Percentiles rank a stretch among this genome's conserved stretches.
phyloP scores from a whole-genome alignment of 306 rosid genomes.

The Mimosa pudica region DNA sequence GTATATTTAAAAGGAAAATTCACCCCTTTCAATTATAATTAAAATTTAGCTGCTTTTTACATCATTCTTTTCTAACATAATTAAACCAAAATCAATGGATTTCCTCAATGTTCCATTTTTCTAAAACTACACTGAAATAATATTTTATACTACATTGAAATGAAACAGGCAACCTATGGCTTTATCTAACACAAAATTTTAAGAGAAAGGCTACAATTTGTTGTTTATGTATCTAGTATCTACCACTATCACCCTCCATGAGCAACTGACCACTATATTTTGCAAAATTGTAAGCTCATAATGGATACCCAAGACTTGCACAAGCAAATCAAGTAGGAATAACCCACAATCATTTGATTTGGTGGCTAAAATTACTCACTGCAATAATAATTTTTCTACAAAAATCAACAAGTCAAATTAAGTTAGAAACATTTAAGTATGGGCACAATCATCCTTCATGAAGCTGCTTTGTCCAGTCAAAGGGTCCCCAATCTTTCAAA shows the following conservation, averaged over 20 bases:
- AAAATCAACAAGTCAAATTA: not conserved
- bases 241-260: too few relatives aligned
- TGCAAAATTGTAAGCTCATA: too few relatives aligned
- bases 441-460: slow-evolving; percentile 34
- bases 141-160: not conserved
- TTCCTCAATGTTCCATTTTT: not conserved
- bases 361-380: too few relatives aligned
- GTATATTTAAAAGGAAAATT: too few relatives aligned
- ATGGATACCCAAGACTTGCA: too few relatives aligned
- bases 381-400: not conserved
- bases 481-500: slow-evolving; percentile 61
- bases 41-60: too few relatives aligned
- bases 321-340: too few relatives aligned
- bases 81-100: not conserved
- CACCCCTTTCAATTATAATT: too few relatives aligned
- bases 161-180: not conserved
- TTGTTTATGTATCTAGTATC: too few relatives aligned
- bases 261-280: too few relatives aligned
- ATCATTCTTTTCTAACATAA: not conserved
- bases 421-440: not conserved
- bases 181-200: not conserved
- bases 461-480: slow-evolving; percentile 87
- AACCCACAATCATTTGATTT: too few relatives aligned
- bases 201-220: not conserved
- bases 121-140: too few relatives aligned